phyloP scores from a whole-genome alignment of 257 asterid species.

The Primulina tabacum region DNA sequence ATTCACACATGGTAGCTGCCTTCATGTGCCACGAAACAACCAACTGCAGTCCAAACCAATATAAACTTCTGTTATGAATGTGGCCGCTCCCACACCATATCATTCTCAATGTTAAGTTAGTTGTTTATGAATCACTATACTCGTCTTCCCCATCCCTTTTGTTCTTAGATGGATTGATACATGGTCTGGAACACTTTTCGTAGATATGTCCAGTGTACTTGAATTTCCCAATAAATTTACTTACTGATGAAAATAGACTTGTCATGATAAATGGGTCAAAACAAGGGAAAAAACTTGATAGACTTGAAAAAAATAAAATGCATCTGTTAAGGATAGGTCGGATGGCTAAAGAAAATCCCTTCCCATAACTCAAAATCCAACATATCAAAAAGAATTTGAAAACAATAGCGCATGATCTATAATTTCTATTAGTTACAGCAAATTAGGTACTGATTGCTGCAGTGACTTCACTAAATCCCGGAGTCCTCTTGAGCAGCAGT shows the following conservation, averaged over 20 bases:
- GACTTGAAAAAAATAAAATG: not conserved
- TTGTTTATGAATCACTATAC: not conserved
- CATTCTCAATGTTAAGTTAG: not conserved
- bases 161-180: not conserved
- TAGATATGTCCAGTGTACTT: not conserved
- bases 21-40: constrained; percentile 79
- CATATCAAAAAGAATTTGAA: not conserved
- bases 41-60: constrained; percentile 34
- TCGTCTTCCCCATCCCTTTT: not conserved
- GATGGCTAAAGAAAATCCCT: not conserved
- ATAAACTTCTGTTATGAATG: not conserved
- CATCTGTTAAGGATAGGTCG: not conserved
- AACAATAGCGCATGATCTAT: not conserved
- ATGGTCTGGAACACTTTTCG: not conserved
- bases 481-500: not conserved
- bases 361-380: not conserved
- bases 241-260: not conserved
- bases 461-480: not conserved
- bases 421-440: constrained; percentile 5
- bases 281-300: constrained; percentile 1
- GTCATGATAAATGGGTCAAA: not conserved
- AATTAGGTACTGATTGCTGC: not conserved
- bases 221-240: not conserved
- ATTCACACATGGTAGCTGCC: constrained; percentile 99
- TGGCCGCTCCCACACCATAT: not conserved